Base-by-base conservation (phyloP, 805 yeast genomes). In the Hanseniaspora osmophila region DNA sequence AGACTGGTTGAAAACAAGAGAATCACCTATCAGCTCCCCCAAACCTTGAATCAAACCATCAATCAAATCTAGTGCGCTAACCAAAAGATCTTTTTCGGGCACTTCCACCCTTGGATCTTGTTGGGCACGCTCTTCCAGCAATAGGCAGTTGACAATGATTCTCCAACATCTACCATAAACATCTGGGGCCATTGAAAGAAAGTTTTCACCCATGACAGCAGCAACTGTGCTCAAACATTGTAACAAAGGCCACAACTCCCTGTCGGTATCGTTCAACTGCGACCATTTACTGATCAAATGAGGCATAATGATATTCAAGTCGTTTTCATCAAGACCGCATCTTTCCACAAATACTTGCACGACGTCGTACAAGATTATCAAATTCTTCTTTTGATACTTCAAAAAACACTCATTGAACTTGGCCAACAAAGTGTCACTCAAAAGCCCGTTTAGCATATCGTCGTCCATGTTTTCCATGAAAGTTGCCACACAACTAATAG, bases 31-130 rank as follows among this genome's bases (percentile, higher is more conserved):
- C 30, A 78, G 69, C 7, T 66, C 61, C 12, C 83, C 84, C 47
- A 92, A 69, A 1, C 96, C 97, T 64, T 90, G 97, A 18, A 87
- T 80, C 46, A 92, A 66, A 2, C 98, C 98, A 61, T 90, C 97
- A 30, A 92, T 73, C 54, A 92, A 70, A 58, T 92, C 98, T 37
- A 92, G 60, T 1, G 96, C 77, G 1, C 96, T 85, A 32, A 90
- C 86, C 48, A 85, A 73, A 54, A 88, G 87, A 61, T 88, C 96
- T 57, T 81, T 84, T 57, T 92, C 96, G 0, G 95, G 94, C 0
- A 83, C 76, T 11, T 32, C 46, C 27, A 75, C 78, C 42, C 78
- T 68, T 9, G 92, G 87, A 57, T 86, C 80, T 18, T 73, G 69
- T 30, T 73, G 74, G 33, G 80, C 73, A 50, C 77, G 69, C 52